A percentile compares a stretch with the other conserved stretches of the same genome.
Conservation (phyloP, 73 alveolate genomes). For the Paramecium pentaurelia region DNA sequence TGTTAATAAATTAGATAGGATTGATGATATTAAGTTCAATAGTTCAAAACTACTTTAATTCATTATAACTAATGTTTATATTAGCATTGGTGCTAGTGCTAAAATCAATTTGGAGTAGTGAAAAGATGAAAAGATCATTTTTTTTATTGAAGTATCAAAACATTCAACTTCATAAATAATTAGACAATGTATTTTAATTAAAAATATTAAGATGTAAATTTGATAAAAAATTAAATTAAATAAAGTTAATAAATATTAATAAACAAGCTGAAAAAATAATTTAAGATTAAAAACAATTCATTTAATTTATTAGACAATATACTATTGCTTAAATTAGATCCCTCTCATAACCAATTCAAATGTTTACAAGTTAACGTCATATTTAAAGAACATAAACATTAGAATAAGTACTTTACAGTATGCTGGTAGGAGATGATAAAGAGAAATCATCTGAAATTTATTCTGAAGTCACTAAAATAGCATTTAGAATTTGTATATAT, state of each 20-base stretch:
- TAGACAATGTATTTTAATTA: neutral
- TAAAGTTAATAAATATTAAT: neutral
- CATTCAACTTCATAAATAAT: neutral
- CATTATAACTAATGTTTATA: neutral
- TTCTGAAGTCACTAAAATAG: neutral
- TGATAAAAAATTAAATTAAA: neutral
- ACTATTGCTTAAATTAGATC: neutral
- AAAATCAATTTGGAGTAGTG: neutral
- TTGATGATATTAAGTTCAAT: neutral
- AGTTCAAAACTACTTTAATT: neutral
- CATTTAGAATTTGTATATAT: neutral
- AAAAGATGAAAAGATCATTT: slow-evolving; percentile 20
- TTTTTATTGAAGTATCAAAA: neutral
- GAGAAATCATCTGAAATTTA: neutral
- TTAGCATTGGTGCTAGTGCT: neutral
- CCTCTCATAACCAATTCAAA: neutral
- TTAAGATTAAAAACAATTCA: neutral
- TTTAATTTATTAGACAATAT: neutral
- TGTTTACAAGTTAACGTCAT: neutral
- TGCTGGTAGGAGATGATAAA: neutral
- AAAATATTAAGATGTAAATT: neutral
- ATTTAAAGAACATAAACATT: neutral
- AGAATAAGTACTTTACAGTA: neutral
- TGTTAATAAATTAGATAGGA: neutral
- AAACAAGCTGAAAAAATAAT: neutral